These are phyloP conservation scores for Clonostachys rhizophaga DNA, from an alignment of 2,329 filamentous ascomycete species.

Conservation along the genomic window DNA sequence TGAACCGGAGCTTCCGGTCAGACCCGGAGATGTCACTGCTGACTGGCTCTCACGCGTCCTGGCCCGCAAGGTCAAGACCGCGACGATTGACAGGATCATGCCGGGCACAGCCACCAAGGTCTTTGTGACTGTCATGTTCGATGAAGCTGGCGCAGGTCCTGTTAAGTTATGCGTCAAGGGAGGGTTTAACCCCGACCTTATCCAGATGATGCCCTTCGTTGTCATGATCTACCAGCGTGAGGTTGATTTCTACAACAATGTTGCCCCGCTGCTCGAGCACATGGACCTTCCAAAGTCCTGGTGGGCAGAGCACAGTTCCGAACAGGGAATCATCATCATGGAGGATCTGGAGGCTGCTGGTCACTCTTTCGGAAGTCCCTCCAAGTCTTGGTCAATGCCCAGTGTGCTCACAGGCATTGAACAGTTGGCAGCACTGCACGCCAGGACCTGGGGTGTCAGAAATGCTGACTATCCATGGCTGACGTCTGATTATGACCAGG, in stretches of 20 bases:
- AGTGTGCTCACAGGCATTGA: conserved; percentile 1
- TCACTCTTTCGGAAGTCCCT: conserved; percentile 1
- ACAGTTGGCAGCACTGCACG: conserved; percentile 1
- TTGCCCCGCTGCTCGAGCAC: conserved; percentile 13
- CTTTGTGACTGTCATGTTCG: conserved; percentile 18
- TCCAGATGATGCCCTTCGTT: conserved; percentile 11
- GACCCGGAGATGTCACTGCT: neutral
- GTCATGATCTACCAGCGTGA: conserved; percentile 12
- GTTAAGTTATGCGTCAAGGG: conserved; percentile 27
- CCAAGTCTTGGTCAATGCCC: neutral
- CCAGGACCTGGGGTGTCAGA: conserved; percentile 1
- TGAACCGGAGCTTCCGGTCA: too few species aligned
- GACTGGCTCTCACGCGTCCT: neutral
- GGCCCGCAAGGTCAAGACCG: neutral
- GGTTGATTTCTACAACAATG: conserved; percentile 1
- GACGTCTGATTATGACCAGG: conserved; percentile 1
- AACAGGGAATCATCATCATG: conserved; percentile 32
- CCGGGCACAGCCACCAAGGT: conserved; percentile 10
- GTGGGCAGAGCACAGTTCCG: conserved; percentile 25
- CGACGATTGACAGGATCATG: neutral
- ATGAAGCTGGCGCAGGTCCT: conserved; percentile 5
- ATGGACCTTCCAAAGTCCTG: conserved; percentile 26
- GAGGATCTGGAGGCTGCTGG: conserved; percentile 1
- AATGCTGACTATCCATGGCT: conserved; percentile 1
- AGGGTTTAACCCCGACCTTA: conserved; percentile 29